Evolutionary conservation across 352 stramenopile genomes (phyloP).

Genomic region (Globisporangium alternatum): DNA sequence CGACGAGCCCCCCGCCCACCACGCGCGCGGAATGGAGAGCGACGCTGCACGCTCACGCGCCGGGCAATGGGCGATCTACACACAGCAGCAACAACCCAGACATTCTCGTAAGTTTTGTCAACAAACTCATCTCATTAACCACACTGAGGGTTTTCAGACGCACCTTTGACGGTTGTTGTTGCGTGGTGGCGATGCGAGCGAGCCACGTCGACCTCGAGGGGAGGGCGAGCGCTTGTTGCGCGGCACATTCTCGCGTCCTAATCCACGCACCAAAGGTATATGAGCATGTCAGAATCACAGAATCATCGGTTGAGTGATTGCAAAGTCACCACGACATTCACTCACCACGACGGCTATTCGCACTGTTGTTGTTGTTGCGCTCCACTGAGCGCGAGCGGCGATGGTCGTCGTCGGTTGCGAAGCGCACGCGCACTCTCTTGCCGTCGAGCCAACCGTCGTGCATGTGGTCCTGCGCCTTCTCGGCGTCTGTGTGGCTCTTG

Average conservation of each 20-base stretch:
- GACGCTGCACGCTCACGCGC: slow-evolving; percentile 10
- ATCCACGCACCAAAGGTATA: background rate
- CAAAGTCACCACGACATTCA: background rate
- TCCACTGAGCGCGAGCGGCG: background rate
- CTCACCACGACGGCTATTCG: slow-evolving; percentile 6
- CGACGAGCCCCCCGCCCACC: slow-evolving; percentile 23
- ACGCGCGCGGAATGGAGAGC: slow-evolving; percentile 24
- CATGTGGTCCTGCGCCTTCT: slow-evolving; percentile 69
- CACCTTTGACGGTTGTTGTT: slow-evolving; percentile 17
- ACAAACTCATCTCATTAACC: background rate
- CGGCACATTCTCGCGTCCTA: slow-evolving; percentile 8
- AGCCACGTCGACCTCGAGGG: slow-evolving; percentile 9
- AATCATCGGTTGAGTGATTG: background rate
- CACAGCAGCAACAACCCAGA: background rate
- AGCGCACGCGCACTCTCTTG: slow-evolving; percentile 64
- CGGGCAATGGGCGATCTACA: slow-evolving; percentile 6
- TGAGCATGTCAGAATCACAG: background rate
- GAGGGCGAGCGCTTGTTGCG: slow-evolving; percentile 15
- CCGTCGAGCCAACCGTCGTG: slow-evolving; percentile 85
- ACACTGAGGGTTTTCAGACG: background rate
- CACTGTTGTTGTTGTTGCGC: slow-evolving; percentile 3
- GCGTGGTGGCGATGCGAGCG: slow-evolving; percentile 6
- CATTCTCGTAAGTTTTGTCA: background rate
- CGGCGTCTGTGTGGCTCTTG: slow-evolving; percentile 40
- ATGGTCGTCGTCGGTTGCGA: slow-evolving; percentile 12